A percentile compares a stretch with the other conserved stretches of the same genome.
phyloP scores from a whole-genome alignment of 2,329 filamentous ascomycete genomes.

The Orbilia javanica region DNA sequence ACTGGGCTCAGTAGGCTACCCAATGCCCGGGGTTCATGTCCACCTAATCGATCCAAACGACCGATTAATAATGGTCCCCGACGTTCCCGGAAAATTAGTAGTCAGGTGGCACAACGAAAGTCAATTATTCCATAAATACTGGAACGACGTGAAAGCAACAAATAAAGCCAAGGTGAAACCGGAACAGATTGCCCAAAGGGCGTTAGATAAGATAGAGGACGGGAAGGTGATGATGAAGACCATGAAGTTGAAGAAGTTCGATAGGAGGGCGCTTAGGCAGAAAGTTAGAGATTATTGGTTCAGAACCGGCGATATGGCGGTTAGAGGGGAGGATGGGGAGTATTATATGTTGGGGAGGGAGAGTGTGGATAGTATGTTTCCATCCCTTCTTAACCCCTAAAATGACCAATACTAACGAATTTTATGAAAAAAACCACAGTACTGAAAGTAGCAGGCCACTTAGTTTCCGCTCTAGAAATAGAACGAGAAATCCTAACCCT shows the following conservation, averaged over 20 bases:
- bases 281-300: conserved; percentile 90
- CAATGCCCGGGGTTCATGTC: conserved; percentile 85
- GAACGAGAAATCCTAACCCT: conserved; percentile 83
- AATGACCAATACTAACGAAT: conserved; percentile 65
- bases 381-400: not conserved
- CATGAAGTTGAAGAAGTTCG: not conserved
- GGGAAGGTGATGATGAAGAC: conserved; percentile 23
- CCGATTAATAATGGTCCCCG: conserved; percentile 10
- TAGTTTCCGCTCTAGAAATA: conserved; percentile 90
- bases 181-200: not conserved
- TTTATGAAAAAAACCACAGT: conserved; percentile 69
- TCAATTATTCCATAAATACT: conserved; percentile 74
- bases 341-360: conserved; percentile 81
- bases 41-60: conserved; percentile 65
- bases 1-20: conserved; percentile 93
- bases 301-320: conserved; percentile 92
- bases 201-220: conserved; percentile 15
- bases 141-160: conserved; percentile 85
- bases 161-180: conserved; percentile 63
- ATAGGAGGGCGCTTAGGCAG: conserved; percentile 65
- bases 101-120: conserved; percentile 63
- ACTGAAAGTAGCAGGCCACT: conserved; percentile 78
- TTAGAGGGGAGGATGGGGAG: conserved; percentile 65
- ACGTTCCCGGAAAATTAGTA: conserved; percentile 25
- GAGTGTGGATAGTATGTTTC: conserved; percentile 70